Evolutionary conservation across 2,329 filamentous ascomycete species (phyloP).

Genomic region (Helotiales sp.): DNA sequence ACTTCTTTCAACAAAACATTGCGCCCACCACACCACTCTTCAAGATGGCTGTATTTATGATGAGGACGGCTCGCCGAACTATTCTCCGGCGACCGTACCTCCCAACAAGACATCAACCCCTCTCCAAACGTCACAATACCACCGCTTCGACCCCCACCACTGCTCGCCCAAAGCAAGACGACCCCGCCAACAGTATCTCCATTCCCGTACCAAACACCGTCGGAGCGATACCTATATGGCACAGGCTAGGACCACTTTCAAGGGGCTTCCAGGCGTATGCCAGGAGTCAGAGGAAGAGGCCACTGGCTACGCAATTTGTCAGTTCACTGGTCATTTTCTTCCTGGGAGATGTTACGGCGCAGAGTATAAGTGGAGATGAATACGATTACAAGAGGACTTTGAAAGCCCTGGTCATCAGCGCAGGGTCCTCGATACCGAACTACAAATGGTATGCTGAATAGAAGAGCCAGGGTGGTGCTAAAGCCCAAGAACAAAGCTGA

Average conservation of each 20-base stretch:
- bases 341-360: constrained; percentile 77
- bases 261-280: constrained; percentile 64
- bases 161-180: constrained; percentile 24
- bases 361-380: constrained; percentile 64
- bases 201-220: constrained; percentile 52
- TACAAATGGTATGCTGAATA: constrained; percentile 74
- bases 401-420: constrained; percentile 76
- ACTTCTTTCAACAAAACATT: constrained; percentile 21
- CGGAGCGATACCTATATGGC: constrained; percentile 53
- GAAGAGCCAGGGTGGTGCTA: background rate
- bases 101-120: constrained; percentile 24
- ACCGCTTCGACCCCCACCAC: constrained; percentile 22
- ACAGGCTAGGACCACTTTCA: constrained; percentile 62
- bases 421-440: constrained; percentile 73
- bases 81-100: constrained; percentile 33
- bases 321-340: constrained; percentile 81
- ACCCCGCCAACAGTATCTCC: constrained; percentile 38
- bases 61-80: constrained; percentile 32
- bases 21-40: constrained; percentile 22
- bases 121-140: constrained; percentile 31
- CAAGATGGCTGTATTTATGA: constrained; percentile 34
- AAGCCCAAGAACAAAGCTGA: background rate
- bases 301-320: constrained; percentile 79
- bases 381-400: constrained; percentile 74
- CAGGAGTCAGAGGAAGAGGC: constrained; percentile 71